phyloP scores from a whole-genome alignment of 495 filamentous ascomycete genomes.

The Neurospora discreta region DNA sequence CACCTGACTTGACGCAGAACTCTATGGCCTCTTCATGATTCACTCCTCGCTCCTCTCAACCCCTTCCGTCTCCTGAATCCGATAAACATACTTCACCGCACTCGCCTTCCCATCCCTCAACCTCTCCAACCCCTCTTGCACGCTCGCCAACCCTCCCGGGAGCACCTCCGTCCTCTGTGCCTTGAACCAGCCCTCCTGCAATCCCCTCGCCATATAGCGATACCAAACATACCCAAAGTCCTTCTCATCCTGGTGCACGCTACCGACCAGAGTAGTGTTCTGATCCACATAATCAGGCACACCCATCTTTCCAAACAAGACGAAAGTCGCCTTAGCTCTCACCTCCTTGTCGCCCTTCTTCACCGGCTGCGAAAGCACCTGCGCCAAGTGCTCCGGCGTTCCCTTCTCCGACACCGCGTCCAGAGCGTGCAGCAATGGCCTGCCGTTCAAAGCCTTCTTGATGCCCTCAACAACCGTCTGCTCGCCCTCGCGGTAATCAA shows the following conservation, averaged over 20 bases:
- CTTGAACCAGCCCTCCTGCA: constrained; percentile 50
- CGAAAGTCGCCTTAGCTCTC: constrained; percentile 36
- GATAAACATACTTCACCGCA: constrained; percentile 58
- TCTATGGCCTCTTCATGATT: background rate
- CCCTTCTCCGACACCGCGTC: constrained; percentile 51
- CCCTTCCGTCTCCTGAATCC: constrained; percentile 51
- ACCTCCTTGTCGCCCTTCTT: constrained; percentile 8
- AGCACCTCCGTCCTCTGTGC: constrained; percentile 52
- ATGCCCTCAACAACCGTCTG: constrained; percentile 41
- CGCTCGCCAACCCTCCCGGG: constrained; percentile 45
- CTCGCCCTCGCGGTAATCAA: constrained; percentile 60
- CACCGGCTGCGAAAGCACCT: constrained; percentile 32
- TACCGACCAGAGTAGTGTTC: constrained; percentile 35
- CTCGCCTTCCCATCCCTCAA: constrained; percentile 53
- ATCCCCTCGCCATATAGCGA: constrained; percentile 38
- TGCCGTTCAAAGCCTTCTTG: constrained; percentile 31
- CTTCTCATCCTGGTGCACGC: constrained; percentile 37
- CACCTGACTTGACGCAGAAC: too few relatives aligned
- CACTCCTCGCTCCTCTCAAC: constrained; percentile 4
- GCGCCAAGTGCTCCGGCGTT: constrained; percentile 32
- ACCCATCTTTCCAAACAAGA: constrained; percentile 33
- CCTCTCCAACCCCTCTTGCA: constrained; percentile 44
- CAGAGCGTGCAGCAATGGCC: constrained; percentile 34
- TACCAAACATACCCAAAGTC: constrained; percentile 50
- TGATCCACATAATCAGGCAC: constrained; percentile 25